These are phyloP conservation scores for Pseudogymnoascus sp. DNA, from an alignment of 2,329 filamentous ascomycete genomes.

Conservation along the genomic window DNA sequence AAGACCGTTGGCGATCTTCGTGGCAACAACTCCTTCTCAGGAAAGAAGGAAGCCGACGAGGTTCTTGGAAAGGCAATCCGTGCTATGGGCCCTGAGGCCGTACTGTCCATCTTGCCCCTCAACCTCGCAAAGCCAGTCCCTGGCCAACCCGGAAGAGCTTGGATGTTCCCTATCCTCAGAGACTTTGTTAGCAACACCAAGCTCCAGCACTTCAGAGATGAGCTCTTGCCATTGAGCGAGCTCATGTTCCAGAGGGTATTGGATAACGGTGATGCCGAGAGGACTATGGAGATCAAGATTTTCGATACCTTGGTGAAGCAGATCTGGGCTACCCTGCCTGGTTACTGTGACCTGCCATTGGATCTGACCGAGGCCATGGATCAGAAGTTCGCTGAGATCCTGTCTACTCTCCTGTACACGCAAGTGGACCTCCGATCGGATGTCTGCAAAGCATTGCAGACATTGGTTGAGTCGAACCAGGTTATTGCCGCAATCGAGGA, in stretches of 20 bases:
- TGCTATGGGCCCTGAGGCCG: constrained; percentile 81
- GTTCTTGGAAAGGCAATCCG: constrained; percentile 81
- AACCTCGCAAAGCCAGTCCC: constrained; percentile 73
- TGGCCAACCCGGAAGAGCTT: constrained; percentile 78
- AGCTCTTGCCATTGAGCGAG: constrained; percentile 85
- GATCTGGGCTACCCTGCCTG: constrained; percentile 87
- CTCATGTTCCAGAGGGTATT: constrained; percentile 82
- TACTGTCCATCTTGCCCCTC: constrained; percentile 74
- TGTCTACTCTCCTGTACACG: constrained; percentile 88
- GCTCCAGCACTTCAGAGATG: constrained; percentile 73
- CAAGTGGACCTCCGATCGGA: constrained; percentile 82
- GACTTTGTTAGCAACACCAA: constrained; percentile 86
- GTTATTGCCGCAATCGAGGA: constrained; percentile 64
- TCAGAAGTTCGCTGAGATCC: constrained; percentile 77
- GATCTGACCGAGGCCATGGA: constrained; percentile 74
- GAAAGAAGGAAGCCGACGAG: constrained; percentile 90
- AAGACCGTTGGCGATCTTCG: constrained; percentile 80
- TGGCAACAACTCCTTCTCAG: constrained; percentile 77
- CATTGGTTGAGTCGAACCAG: constrained; percentile 86
- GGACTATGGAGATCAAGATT: constrained; percentile 95
- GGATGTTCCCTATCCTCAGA: constrained; percentile 86
- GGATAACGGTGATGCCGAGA: constrained; percentile 72
- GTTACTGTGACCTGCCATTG: constrained; percentile 87
- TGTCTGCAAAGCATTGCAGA: constrained; percentile 78
- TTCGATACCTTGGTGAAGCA: constrained; percentile 95